A percentile compares a stretch with the other conserved stretches of the same genome.
phyloP scores from a whole-genome alignment of 495 filamentous ascomycete genomes.

The Aspergillus kassunensis region DNA sequence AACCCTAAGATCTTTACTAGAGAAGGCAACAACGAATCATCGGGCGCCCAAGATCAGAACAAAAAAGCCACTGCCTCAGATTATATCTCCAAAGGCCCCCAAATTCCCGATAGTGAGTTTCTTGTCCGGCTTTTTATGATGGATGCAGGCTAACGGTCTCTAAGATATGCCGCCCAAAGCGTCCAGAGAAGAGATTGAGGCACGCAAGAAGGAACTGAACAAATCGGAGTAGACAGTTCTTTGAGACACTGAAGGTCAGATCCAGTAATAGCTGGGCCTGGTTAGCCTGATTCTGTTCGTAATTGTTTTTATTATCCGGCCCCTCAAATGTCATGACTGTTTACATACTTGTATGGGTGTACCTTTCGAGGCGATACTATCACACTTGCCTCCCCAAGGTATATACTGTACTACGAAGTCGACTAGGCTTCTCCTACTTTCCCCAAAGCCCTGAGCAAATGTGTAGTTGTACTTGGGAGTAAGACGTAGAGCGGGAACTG shows the following conservation, averaged over 20 bases:
- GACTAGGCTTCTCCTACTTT: too few species aligned
- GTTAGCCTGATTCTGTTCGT: too few species aligned
- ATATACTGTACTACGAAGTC: too few species aligned
- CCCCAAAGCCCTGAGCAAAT: too few species aligned
- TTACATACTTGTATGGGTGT: too few species aligned
- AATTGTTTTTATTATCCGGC: too few species aligned
- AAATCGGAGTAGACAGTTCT: constrained; percentile 40
- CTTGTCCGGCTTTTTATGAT: not conserved
- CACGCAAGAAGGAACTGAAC: constrained; percentile 62
- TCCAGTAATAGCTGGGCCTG: too few species aligned
- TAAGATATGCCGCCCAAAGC: constrained; percentile 53
- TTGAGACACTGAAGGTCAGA: not conserved
- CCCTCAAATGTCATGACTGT: too few species aligned
- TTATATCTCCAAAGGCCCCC: constrained; percentile 42
- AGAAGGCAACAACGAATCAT: constrained; percentile 23
- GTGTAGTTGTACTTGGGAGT: too few species aligned
- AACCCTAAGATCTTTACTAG: constrained; percentile 24
- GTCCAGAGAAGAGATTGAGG: constrained; percentile 64
- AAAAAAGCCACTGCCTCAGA: constrained; percentile 36
- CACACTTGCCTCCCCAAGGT: too few species aligned
- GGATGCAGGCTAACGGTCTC: too few species aligned
- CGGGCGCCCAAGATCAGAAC: constrained; percentile 13
- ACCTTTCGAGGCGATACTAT: too few species aligned
- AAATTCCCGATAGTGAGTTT: constrained; percentile 41
- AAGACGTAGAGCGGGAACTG: not conserved